Evolutionary conservation across 2,329 filamentous ascomycete genomes (phyloP), one percentile per base, ranked within the genome.

Genomic region (Fusarium continuum): DNA sequence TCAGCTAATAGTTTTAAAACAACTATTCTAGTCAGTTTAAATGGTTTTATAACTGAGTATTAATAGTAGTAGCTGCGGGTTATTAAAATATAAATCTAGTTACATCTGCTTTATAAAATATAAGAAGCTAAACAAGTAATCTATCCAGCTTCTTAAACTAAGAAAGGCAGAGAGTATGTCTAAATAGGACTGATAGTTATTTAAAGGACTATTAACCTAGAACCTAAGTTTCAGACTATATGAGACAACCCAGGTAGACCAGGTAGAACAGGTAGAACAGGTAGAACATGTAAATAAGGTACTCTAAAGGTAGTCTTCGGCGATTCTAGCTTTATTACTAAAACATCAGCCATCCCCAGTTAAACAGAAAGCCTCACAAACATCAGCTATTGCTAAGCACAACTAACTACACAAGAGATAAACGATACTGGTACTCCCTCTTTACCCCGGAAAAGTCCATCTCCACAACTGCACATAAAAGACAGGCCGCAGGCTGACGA

Each of bases 381-480:
- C 39, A 39, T 45, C 29, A 54, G n/a, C 14, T 23, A 48, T 43
- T 40, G 20, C 19, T 45, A 48, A 43, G 26, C 13, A 38, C 26
- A 19, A 14, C 17, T 34, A 44, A 41, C 29, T 31, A 39, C 47
- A 45, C 28, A 44, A 11, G 29, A 28, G 29, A 43, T n/a, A n/a
- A 41, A 34, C 36, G 16, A 40, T 11, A 45, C 22, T 17, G 10
- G 16, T 8, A 32, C 16, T 23, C 16, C 35, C 16, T 19, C 17
- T 36, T 11, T 17, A 65, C 57, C 52, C 61, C 57, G 19, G 62
- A 55, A 59, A 58, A 36, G 16, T 25, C 29, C 8, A 38, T 34
- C 55, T 23, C 52, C 47, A 55, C 47, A 63, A 46, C 40, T 60
- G 38, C 56, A 57, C 38, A 40, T 45, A 40, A 26, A 16, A 43